Evolutionary conservation across 2,329 filamentous ascomycete species (phyloP).

Genomic region (Calonectria pseudoreteaudii): DNA sequence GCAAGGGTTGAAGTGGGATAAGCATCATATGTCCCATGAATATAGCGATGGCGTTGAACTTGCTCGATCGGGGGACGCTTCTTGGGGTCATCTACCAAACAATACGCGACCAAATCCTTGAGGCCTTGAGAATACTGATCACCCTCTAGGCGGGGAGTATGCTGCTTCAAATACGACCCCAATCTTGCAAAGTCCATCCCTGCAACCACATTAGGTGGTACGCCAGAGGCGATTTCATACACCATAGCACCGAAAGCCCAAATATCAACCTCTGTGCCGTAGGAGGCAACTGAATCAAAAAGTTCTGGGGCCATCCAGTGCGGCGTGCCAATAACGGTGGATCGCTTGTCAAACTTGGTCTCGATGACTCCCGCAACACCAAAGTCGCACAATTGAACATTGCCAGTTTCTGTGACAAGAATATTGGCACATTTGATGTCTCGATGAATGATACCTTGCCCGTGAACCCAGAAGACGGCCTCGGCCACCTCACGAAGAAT

Average conservation of each 20-base stretch:
- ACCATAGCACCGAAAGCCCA: constrained; percentile 88
- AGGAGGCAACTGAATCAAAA: constrained; percentile 72
- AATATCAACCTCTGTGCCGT: constrained; percentile 81
- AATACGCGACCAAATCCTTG: constrained; percentile 78
- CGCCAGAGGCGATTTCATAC: constrained; percentile 83
- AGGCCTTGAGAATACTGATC: constrained; percentile 77
- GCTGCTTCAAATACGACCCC: constrained; percentile 68
- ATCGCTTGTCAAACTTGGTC: constrained; percentile 79
- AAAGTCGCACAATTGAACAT: constrained; percentile 86
- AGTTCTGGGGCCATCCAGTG: constrained; percentile 91
- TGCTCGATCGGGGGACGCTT: constrained; percentile 77
- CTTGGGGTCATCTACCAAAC: constrained; percentile 75
- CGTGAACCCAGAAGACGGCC: constrained; percentile 75
- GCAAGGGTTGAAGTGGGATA: constrained; percentile 75
- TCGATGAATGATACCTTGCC: constrained; percentile 76
- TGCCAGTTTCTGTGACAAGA: constrained; percentile 79
- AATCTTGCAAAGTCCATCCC: constrained; percentile 62
- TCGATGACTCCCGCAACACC: constrained; percentile 85
- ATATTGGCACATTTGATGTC: constrained; percentile 85
- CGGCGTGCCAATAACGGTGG: constrained; percentile 84
- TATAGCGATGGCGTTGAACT: constrained; percentile 77
- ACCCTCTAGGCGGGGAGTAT: constrained; percentile 77
- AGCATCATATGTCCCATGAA: constrained; percentile 69
- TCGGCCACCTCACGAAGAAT: constrained; percentile 75
- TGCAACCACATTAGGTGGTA: constrained; percentile 75